Conservation (phyloP, 2,329 filamentous ascomycete species). For the Ophiostoma australiae region DNA sequence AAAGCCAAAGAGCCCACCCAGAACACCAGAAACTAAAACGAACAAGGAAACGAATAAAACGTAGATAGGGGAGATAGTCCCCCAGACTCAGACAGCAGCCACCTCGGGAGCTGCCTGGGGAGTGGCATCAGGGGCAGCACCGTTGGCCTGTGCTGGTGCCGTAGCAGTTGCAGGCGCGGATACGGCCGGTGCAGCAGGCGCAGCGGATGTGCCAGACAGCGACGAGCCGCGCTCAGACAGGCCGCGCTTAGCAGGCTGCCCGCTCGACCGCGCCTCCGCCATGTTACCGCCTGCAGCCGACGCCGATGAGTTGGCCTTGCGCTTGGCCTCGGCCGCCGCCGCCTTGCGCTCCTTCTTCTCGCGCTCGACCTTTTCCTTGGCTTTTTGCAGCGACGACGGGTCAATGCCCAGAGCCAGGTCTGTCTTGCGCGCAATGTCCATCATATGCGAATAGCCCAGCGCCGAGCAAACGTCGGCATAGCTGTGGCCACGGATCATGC, state of each 20-base stretch:
- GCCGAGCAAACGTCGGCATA: constrained; percentile 65
- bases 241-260: constrained; percentile 23
- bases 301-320: constrained; percentile 34
- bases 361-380: constrained; percentile 32
- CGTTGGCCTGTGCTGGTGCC: background rate
- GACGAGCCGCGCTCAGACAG: constrained; percentile 34
- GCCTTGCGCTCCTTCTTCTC: constrained; percentile 19
- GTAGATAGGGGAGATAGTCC: background rate
- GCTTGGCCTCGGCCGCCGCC: constrained; percentile 15
- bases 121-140: background rate
- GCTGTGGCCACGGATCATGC: constrained; percentile 61
- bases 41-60: background rate
- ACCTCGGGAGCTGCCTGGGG: background rate
- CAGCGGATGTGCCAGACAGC: background rate
- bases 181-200: background rate
- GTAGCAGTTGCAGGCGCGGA: background rate
- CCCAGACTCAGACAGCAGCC: background rate
- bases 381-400: constrained; percentile 38
- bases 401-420: constrained; percentile 61
- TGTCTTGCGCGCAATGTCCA: constrained; percentile 58
- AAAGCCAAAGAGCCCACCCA: background rate
- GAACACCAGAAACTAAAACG: background rate
- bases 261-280: constrained; percentile 35
- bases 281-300: constrained; percentile 45
- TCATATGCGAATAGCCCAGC: constrained; percentile 56